phyloP scores from a whole-genome alignment of 768 basidiomycete genomes.

The Daedaleopsis sinensis region DNA sequence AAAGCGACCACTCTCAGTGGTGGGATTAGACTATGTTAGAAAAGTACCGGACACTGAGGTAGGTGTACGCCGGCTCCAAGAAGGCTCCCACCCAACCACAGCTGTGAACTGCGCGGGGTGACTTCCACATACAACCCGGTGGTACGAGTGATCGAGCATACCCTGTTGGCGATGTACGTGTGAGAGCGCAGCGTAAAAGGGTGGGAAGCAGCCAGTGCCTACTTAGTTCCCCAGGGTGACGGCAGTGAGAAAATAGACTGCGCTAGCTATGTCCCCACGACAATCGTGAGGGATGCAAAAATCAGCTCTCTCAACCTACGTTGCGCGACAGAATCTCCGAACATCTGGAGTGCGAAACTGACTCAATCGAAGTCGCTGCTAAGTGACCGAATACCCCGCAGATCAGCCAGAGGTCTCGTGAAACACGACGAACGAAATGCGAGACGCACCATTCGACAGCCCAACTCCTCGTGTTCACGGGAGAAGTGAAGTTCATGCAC shows the following conservation, averaged over 20 bases:
- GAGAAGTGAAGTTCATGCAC: no score
- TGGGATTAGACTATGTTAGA: conserved; percentile 10
- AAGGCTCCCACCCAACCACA: conserved; percentile 5
- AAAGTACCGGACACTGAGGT: not conserved
- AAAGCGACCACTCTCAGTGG: conserved; percentile 13
- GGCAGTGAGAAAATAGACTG: not conserved
- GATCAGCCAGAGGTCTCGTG: no score
- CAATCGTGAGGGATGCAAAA: not conserved
- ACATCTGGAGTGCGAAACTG: not conserved
- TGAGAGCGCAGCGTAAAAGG: conserved; percentile 10
- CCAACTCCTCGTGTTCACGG: no score
- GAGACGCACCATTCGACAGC: no score
- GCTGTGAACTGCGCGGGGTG: conserved; percentile 7
- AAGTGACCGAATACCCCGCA: no score
- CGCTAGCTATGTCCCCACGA: not conserved
- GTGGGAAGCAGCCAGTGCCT: conserved; percentile 12
- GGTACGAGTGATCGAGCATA: not conserved
- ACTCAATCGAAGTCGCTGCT: not conserved
- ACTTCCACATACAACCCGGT: not conserved
- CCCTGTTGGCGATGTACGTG: conserved; percentile 7
- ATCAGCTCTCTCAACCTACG: not conserved
- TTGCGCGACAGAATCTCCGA: not conserved
- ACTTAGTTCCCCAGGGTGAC: not conserved
- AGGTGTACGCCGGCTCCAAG: not conserved
- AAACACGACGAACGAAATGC: no score